Evolutionary conservation across 2,329 filamentous ascomycete genomes (phyloP), one percentile per base, ranked within the genome.

Genomic region (Ceratocystis ficicola): DNA sequence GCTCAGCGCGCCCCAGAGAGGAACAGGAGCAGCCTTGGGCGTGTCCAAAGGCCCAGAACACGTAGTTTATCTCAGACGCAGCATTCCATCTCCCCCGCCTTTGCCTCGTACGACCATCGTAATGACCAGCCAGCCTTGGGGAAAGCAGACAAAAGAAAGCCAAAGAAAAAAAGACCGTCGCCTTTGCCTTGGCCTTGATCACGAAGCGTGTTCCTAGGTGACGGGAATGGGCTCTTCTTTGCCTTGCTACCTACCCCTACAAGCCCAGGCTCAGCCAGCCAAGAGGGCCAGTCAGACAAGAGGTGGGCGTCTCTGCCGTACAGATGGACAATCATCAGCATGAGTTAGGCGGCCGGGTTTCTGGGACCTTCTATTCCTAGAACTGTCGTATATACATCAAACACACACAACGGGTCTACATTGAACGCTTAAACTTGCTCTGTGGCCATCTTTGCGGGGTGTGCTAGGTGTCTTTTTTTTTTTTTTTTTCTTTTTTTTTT

Each of bases 71-170:
- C 46, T 20, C 22, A 50, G 46, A 22, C n/a, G 15, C 46, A 20
- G 46, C 3, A 25, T 12, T 50, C n/a, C 46, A 20, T n/a, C 46
- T 25, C n/a, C 36, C 36, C 36, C 36, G 36, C 36, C 55, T 59
- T 25, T 59, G 7, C n/a, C 25, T 59, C 30, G 55, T 59, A 52
- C 48, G 48, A 52, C 48, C 20, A 52, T 52, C 48, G 48, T 52
- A 52, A 52, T 52, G 3, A 15, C 28, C 48, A 52, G 48, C 48
- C 48, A 52, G 48, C 48, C 48, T 25, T 52, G 36, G 36, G 36
- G 8, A 1, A 15, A 15, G 36, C 36, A 41, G 36, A 41, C 10
- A 12, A 15, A 12, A 41, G 10, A 41, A 41, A 41, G 32, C 32
- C 12, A 3, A 41, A 12, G 36, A 25, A 52, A 25, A 22, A 52